Evolutionary conservation across 371 early-diverging fungal genomes (phyloP).

Genomic region (Rhizopus microsporus): DNA sequence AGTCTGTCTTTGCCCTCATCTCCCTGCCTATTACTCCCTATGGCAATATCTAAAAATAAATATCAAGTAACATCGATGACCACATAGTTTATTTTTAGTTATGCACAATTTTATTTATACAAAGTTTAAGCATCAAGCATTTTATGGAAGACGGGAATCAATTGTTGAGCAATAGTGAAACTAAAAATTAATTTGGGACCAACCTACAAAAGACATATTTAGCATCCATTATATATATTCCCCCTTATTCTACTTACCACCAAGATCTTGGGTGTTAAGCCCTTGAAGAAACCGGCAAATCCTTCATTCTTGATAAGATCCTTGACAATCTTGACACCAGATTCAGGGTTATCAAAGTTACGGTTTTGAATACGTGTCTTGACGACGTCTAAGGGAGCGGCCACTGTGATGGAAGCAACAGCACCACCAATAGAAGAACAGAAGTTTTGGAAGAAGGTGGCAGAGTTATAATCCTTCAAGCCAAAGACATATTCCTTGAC

Average conservation of each 20-base stretch:
- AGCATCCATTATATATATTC: neutral
- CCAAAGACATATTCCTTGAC: slow-evolving; percentile 92
- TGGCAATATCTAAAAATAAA: neutral
- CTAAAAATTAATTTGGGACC: slow-evolving; percentile 98
- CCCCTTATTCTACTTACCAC: slow-evolving; percentile 50
- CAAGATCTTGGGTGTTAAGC: slow-evolving; percentile 93
- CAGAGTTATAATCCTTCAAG: slow-evolving; percentile 86
- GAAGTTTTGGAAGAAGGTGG: slow-evolving; percentile 98
- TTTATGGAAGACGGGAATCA: slow-evolving; percentile 83
- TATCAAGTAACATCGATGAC: neutral
- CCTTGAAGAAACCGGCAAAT: slow-evolving; percentile 95
- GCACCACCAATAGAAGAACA: slow-evolving; percentile 95
- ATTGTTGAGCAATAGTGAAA: slow-evolving; percentile 94
- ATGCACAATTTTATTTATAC: slow-evolving; percentile 6
- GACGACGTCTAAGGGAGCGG: slow-evolving; percentile 96
- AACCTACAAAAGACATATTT: slow-evolving; percentile 41
- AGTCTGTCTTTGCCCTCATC: neutral
- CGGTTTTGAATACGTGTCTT: slow-evolving; percentile 98
- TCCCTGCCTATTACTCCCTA: neutral
- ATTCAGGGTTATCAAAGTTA: slow-evolving; percentile 85
- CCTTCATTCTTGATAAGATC: slow-evolving; percentile 93
- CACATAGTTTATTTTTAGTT: neutral
- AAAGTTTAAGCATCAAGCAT: slow-evolving; percentile 17
- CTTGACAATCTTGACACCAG: slow-evolving; percentile 83
- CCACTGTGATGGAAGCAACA: slow-evolving; percentile 91